These are phyloP conservation scores for Coffea canephora DNA, from an alignment of 257 asterid species.

Conservation along the genomic window DNA sequence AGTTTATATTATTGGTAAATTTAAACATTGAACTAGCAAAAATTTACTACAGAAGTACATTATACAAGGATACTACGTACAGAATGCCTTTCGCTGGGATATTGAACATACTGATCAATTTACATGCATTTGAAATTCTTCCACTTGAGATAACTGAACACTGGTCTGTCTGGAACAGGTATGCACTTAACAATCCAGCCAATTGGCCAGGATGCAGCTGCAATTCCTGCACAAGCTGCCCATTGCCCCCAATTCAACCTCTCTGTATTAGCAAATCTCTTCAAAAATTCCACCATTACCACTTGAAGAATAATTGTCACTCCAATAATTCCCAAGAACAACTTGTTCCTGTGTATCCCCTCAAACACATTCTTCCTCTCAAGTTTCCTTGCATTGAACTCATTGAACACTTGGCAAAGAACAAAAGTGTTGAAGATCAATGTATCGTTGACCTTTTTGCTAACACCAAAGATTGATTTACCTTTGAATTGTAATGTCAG, in stretches of 20 bases:
- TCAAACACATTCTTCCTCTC: conserved; percentile 60
- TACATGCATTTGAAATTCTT: conserved; percentile 3
- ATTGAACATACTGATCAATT: neutral
- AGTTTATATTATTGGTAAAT: too few relatives aligned
- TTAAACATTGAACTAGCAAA: too few relatives aligned
- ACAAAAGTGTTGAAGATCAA: conserved; percentile 57
- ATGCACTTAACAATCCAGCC: conserved; percentile 45
- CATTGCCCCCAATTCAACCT: conserved; percentile 60
- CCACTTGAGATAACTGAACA: conserved; percentile 21
- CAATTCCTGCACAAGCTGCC: conserved; percentile 52
- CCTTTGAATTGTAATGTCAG: conserved; percentile 40
- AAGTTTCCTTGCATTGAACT: conserved; percentile 55
- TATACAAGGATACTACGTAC: too few relatives aligned
- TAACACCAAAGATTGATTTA: conserved; percentile 27
- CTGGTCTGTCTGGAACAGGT: conserved; percentile 35
- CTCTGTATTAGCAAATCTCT: conserved; percentile 56
- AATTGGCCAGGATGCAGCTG: conserved; percentile 54
- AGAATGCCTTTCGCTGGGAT: neutral
- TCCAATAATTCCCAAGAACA: conserved; percentile 57
- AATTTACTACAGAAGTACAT: too few relatives aligned
- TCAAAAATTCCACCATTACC: conserved; percentile 65
- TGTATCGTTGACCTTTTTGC: conserved; percentile 40
- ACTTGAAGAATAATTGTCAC: conserved; percentile 49
- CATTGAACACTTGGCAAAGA: conserved; percentile 59
- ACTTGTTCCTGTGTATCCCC: conserved; percentile 46